Evolutionary conservation across 78 protist species (phyloP).

Genomic region (Tieghemostelium lacteum): DNA sequence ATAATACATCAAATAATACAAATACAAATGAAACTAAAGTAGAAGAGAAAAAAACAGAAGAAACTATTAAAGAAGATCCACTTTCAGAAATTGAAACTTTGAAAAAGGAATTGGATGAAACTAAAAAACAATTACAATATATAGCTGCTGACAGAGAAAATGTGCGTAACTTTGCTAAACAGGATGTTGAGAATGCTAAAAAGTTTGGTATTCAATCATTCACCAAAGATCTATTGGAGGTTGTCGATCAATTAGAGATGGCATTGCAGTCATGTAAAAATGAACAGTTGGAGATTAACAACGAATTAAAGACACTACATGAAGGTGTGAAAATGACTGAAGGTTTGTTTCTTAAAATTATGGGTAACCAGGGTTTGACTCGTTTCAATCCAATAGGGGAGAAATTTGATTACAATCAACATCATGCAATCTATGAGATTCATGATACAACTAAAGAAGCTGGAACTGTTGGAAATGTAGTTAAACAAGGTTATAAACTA

Average conservation of each 20-base stretch:
- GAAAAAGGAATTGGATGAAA: constrained; percentile 64
- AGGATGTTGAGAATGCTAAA: constrained; percentile 64
- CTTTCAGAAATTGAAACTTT: constrained; percentile 23
- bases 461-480: constrained; percentile 38
- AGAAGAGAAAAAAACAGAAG: background rate
- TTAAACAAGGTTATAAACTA: constrained; percentile 68
- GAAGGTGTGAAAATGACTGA: constrained; percentile 80
- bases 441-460: constrained; percentile 47
- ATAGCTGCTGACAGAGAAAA: constrained; percentile 77
- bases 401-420: constrained; percentile 55
- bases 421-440: constrained; percentile 63
- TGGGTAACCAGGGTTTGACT: constrained; percentile 61
- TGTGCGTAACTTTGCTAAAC: constrained; percentile 52
- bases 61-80: background rate
- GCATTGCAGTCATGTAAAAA: constrained; percentile 16
- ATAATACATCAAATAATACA: no score
- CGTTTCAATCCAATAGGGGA: constrained; percentile 72
- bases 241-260: constrained; percentile 70
- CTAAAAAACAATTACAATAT: constrained; percentile 50
- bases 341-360: constrained; percentile 51
- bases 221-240: constrained; percentile 58
- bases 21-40: background rate
- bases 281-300: constrained; percentile 23
- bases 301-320: constrained; percentile 21
- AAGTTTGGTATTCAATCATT: constrained; percentile 74